Evolutionary conservation across 1,139 yeast species (phyloP).

Genomic region (Blastobotrys persicus): DNA sequence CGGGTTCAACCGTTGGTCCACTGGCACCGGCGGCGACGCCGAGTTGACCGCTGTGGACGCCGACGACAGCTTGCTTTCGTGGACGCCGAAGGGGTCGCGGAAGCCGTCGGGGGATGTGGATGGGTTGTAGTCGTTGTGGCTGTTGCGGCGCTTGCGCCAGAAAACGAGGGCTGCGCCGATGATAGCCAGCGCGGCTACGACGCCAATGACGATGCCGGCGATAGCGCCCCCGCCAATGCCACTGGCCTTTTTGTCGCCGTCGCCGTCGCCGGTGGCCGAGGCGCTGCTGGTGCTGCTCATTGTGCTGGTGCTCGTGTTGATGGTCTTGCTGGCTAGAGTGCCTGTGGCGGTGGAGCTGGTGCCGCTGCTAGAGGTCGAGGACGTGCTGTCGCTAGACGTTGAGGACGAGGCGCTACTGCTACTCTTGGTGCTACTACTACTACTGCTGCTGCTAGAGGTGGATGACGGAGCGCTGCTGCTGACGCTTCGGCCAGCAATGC

Average conservation of each 20-base stretch:
- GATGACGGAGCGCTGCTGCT: slow-evolving; percentile 23
- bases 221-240: slow-evolving; percentile 34
- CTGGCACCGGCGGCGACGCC: slow-evolving; percentile 39
- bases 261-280: slow-evolving; percentile 41
- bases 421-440: slow-evolving; percentile 31
- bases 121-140: slow-evolving; percentile 50
- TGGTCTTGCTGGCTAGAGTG: slow-evolving; percentile 18
- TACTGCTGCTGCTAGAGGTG: slow-evolving; percentile 27
- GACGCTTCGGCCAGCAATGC: slow-evolving; percentile 32
- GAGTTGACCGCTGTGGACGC: slow-evolving; percentile 19
- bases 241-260: slow-evolving; percentile 44
- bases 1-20: slow-evolving; percentile 68
- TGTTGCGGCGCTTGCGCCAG: slow-evolving; percentile 40
- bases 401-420: slow-evolving; percentile 25
- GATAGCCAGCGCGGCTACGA: slow-evolving; percentile 39
- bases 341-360: slow-evolving; percentile 20
- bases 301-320: slow-evolving; percentile 24
- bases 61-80: slow-evolving; percentile 5
- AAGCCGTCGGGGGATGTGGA: slow-evolving; percentile 32
- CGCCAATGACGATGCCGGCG: slow-evolving; percentile 36
- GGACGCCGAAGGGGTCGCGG: slow-evolving; percentile 30
- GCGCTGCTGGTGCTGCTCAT: slow-evolving; percentile 21
- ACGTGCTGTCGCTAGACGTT: slow-evolving; percentile 11
- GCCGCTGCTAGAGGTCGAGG: slow-evolving; percentile 17
- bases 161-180: slow-evolving; percentile 49